Conservation (phyloP, 2,329 filamentous ascomycete genomes). For the Penicillium sp. region DNA sequence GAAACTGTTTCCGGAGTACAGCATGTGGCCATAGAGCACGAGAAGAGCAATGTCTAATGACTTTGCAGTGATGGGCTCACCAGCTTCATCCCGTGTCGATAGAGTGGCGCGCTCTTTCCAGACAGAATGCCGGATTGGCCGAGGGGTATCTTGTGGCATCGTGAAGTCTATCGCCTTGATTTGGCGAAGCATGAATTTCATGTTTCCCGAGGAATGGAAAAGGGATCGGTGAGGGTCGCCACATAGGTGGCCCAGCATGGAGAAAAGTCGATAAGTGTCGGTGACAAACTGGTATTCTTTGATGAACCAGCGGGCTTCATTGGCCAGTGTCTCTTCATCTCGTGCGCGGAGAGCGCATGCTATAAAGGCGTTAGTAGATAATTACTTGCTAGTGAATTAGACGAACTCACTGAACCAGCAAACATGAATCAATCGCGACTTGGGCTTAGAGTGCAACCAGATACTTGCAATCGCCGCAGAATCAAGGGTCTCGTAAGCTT, state of each 20-base stretch:
- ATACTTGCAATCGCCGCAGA: conserved; percentile 77
- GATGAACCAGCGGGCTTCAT: conserved; percentile 79
- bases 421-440: conserved; percentile 71
- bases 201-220: conserved; percentile 77
- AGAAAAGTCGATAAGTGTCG: conserved; percentile 81
- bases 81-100: conserved; percentile 39
- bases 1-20: conserved; percentile 81
- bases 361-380: conserved; percentile 33
- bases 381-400: neutral
- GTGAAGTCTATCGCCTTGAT: conserved; percentile 85
- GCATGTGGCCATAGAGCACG: conserved; percentile 85
- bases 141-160: conserved; percentile 48
- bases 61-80: conserved; percentile 37
- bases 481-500: conserved; percentile 78
- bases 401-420: conserved; percentile 66
- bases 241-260: conserved; percentile 72
- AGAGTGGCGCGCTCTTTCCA: conserved; percentile 46
- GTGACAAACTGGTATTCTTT: conserved; percentile 75
- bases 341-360: conserved; percentile 79
- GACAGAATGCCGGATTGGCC: conserved; percentile 42
- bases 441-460: conserved; percentile 69
- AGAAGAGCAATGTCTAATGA: conserved; percentile 77
- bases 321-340: conserved; percentile 73
- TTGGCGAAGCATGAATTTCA: conserved; percentile 89
- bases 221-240: conserved; percentile 60